Percentiles rank a stretch among this genome's conserved stretches.
phyloP scores from a whole-genome alignment of 2,329 filamentous ascomycete species.

The Diaporthe sp. region DNA sequence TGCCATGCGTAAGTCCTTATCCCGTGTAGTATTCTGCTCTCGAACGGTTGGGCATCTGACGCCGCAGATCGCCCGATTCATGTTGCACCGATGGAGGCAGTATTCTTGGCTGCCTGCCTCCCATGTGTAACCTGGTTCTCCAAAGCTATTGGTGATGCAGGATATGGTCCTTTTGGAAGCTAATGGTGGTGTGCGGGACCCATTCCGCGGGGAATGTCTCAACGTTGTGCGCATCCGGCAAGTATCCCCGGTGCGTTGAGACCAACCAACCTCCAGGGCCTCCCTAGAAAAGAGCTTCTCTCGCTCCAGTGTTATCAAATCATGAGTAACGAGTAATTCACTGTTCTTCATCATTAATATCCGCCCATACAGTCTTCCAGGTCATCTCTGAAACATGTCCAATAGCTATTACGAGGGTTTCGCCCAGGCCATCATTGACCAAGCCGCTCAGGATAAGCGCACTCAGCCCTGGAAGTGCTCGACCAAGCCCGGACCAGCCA shows the following conservation, averaged over 20 bases:
- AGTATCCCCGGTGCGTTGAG: neutral
- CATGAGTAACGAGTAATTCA: neutral
- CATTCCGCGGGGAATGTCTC: neutral
- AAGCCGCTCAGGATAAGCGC: constrained; percentile 6
- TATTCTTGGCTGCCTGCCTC: neutral
- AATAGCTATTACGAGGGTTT: neutral
- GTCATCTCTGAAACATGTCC: neutral
- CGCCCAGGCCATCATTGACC: neutral
- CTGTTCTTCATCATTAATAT: too few relatives aligned
- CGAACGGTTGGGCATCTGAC: neutral
- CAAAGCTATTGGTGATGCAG: neutral
- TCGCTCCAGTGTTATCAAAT: neutral
- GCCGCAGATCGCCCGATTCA: neutral
- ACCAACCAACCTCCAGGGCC: too few relatives aligned
- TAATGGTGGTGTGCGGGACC: neutral
- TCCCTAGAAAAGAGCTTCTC: neutral
- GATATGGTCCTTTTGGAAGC: neutral
- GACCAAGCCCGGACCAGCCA: neutral
- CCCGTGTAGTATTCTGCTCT: neutral
- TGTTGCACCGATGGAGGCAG: neutral
- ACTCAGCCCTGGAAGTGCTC: constrained; percentile 12
- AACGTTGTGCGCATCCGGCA: neutral
- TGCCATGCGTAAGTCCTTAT: too few relatives aligned
- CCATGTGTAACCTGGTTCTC: neutral
- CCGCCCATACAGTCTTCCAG: too few relatives aligned